Evolutionary conservation across 2,329 filamentous ascomycete species (phyloP), one percentile per base, ranked within the genome.

Genomic region (Metarhizium album): DNA sequence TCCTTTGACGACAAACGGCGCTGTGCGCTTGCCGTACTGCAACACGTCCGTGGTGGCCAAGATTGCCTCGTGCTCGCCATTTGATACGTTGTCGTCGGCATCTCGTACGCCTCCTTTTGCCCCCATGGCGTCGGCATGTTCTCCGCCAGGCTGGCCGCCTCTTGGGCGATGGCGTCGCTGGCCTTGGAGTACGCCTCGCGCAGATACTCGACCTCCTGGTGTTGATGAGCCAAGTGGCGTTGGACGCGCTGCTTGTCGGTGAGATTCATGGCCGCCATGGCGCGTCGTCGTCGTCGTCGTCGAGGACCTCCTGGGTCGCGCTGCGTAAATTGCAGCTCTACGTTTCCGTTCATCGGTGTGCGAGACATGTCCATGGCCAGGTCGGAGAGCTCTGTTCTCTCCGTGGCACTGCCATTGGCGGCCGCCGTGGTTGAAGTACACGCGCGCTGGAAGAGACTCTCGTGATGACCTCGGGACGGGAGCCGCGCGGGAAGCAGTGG

Each of bases 171-270:
- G 1, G 61, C 55, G 43, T 68, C 66, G 7, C 58, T 60, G 4
- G 62, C 62, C 46, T 66, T 67, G 50, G 62, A 64, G 53, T 67
- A 68, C 14, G 65, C 64, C 43, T 68, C 65, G 2, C 68, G 56
- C 42, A 68, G 53, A 49, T 68, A 68, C 56, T 69, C 66, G 29
- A 65, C 65, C 45, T 65, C 62, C 50, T 64, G 64, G 37, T 68
- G 65, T 45, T 69, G 64, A 3, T 58, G 52, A 7, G 57, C 50
- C 0, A 47, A 51, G 54, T 67, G 66, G 3, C 59, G 59, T 6
- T 55, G 57, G 7, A 65, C 66, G 0, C 57, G 55, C 22, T 47
- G 49, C 11, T 57, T 60, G 52, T 68, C 66, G 1, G 60, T 59
- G 16, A 69, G 57, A 51, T 67, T 64, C 64, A 68, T 65, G 16